Conservation (phyloP, 495 filamentous ascomycete species). For the Achaetomiella virescens region DNA sequence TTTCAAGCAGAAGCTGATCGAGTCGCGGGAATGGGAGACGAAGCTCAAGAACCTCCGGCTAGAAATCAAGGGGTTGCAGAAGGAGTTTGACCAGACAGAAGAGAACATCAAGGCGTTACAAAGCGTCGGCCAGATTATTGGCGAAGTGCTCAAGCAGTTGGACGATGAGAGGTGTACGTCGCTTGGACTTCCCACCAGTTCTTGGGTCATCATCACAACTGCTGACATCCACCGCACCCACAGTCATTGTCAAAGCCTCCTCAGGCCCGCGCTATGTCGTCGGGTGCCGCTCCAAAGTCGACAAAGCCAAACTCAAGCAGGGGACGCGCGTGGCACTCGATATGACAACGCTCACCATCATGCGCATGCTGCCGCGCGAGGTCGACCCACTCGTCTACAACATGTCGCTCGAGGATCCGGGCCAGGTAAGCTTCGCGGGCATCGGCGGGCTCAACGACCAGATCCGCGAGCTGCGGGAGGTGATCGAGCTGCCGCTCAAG, state of each 20-base stretch:
- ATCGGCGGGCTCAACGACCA: slow-evolving; percentile 99
- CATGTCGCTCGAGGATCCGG: slow-evolving; percentile 98
- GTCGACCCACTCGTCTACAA: slow-evolving; percentile 99
- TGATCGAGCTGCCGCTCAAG: slow-evolving; percentile 96
- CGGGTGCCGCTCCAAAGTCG: slow-evolving; percentile 95
- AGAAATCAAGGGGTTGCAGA: slow-evolving; percentile 92
- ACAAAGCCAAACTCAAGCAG: slow-evolving; percentile 94
- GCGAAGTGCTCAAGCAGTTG: slow-evolving; percentile 96
- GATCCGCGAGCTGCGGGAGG: slow-evolving; percentile 94
- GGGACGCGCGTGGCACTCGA: slow-evolving; percentile 96
- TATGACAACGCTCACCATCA: slow-evolving; percentile 99
- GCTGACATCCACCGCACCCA: neutral
- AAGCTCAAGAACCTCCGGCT: slow-evolving; percentile 87
- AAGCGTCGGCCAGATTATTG: slow-evolving; percentile 99
- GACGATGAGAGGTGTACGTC: slow-evolving; percentile 95
- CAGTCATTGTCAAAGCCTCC: slow-evolving; percentile 76
- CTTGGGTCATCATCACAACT: neutral
- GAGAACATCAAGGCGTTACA: slow-evolving; percentile 99
- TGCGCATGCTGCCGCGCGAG: slow-evolving; percentile 98
- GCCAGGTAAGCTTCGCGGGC: slow-evolving; percentile 96
- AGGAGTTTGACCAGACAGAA: slow-evolving; percentile 93
- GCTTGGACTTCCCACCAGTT: neutral
- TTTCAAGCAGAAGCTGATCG: slow-evolving; percentile 88
- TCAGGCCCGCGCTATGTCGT: slow-evolving; percentile 98
- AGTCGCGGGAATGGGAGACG: slow-evolving; percentile 96